Evolutionary conservation across 2,329 filamentous ascomycete genomes (phyloP).

Genomic region (Aspergillus persii): DNA sequence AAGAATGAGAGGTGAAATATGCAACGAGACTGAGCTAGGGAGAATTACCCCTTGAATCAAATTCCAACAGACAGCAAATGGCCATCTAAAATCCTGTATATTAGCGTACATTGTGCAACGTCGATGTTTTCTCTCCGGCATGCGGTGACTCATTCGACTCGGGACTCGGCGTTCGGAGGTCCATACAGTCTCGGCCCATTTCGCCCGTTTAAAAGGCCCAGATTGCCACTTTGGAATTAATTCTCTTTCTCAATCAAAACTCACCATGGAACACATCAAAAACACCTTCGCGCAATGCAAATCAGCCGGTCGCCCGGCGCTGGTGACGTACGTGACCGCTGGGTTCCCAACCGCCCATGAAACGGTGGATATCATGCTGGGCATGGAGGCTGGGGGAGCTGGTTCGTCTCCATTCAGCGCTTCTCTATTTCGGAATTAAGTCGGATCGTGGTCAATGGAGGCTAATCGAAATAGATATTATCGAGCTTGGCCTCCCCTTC

Average conservation of each 20-base stretch:
- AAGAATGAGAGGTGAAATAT: too few relatives aligned
- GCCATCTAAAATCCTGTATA: too few relatives aligned
- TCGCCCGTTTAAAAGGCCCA: background rate
- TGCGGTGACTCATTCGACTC: background rate
- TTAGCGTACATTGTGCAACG: background rate
- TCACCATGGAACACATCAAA: conserved; percentile 49
- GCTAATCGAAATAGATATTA: conserved; percentile 62
- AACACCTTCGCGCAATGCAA: conserved; percentile 54
- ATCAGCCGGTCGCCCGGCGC: conserved; percentile 61
- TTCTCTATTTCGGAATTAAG: too few relatives aligned
- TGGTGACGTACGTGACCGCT: conserved; percentile 93
- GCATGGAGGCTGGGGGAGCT: conserved; percentile 84
- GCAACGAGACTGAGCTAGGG: too few relatives aligned
- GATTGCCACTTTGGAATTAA: background rate
- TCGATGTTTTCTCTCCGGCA: background rate
- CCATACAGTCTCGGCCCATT: background rate
- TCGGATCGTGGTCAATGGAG: too few relatives aligned
- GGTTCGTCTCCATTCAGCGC: conserved; percentile 51
- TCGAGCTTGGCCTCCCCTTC: conserved; percentile 92
- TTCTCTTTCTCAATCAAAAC: background rate
- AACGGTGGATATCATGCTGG: conserved; percentile 77
- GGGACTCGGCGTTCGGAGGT: background rate
- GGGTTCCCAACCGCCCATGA: conserved; percentile 78
- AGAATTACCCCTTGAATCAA: too few relatives aligned
- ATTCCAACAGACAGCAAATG: too few relatives aligned